Evolutionary conservation across 306 rosid species (phyloP), one percentile per base, ranked within the genome.

Genomic region (Mimosa pudica): DNA sequence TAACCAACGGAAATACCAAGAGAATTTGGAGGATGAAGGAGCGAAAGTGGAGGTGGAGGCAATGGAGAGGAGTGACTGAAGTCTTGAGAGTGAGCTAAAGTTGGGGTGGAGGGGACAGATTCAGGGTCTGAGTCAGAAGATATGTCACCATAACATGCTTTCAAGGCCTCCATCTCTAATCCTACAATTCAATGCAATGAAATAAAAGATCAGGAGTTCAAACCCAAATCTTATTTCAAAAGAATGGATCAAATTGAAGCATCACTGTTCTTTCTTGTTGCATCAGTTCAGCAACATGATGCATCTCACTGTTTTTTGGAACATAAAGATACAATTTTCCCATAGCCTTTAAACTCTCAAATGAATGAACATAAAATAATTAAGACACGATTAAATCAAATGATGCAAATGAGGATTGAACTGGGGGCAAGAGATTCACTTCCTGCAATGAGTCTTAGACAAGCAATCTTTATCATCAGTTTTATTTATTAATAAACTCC

Each of bases 21-120:
- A 76, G 87, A 82, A 74, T 79, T 89, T 3, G 87, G 84, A 76
- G 89, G 87, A 68, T 85, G 67, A 60, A 89, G 90, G 74, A 92
- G 97, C 0, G 86, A 81, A 41, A 90, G 79, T 49, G 97, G 94
- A 77, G 97, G 98, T 4, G 95, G 90, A 8, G 94, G 97, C 84
- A 86, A 79, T 13, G 75, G 81, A 2, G 74, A 81, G 24, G 8
- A 67, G 46, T 17, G 81, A 2, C 71, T 82, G 24, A 10, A 67
- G 46, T 17, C 83, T 70, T 52, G 20, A 0, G 82, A 78, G 38
- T 9, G 33, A 55, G 54, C 71, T 51, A 30, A 18, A 3, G 86
- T 58, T 68, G 82, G 79, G 70, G 30, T 17, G 32, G 84, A 76
- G 79, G 81, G 75, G 38, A 79, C 70, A 32, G 87, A 77, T 48